phyloP scores from a whole-genome alignment of 495 filamentous ascomycete species.

The Aspergillus taichungensis region DNA sequence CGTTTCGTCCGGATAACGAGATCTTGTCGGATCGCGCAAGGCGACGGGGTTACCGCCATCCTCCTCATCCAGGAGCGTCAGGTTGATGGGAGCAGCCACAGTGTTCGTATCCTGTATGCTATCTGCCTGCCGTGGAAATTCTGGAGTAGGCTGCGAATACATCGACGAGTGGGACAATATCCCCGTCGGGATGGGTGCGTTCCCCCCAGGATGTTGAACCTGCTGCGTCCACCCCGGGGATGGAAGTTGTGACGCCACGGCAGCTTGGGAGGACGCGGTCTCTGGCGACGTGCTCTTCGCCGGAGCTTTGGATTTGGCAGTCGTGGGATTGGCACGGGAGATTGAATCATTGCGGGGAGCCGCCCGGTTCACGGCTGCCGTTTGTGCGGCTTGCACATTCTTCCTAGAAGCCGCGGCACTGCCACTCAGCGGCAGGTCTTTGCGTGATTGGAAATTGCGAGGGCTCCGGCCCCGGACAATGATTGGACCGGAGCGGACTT shows the following conservation, averaged over 20 bases:
- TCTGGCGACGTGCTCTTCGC: slow-evolving; percentile 34
- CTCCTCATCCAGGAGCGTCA: slow-evolving; percentile 73
- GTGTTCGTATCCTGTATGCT: slow-evolving; percentile 20
- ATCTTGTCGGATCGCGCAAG: slow-evolving; percentile 14
- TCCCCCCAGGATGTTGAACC: slow-evolving; percentile 22
- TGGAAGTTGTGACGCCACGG: slow-evolving; percentile 23
- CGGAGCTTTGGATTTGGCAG: slow-evolving; percentile 45
- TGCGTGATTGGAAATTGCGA: slow-evolving; percentile 69
- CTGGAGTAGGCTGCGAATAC: slow-evolving; percentile 48
- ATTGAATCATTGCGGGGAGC: slow-evolving; percentile 37
- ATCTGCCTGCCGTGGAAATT: slow-evolving; percentile 33
- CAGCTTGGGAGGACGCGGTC: slow-evolving; percentile 29
- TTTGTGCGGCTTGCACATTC: slow-evolving; percentile 30
- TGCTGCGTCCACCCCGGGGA: slow-evolving; percentile 32
- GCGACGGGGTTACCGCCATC: slow-evolving; percentile 17
- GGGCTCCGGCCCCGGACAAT: slow-evolving; percentile 73
- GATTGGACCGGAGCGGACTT: slow-evolving; percentile 65
- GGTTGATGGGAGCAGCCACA: slow-evolving; percentile 52
- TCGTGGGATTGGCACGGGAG: slow-evolving; percentile 38
- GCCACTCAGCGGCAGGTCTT: slow-evolving; percentile 65
- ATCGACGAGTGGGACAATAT: slow-evolving; percentile 30
- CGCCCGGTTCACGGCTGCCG: slow-evolving; percentile 32
- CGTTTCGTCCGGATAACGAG: slow-evolving; percentile 19
- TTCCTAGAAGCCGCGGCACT: slow-evolving; percentile 61
- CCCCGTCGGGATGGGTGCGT: slow-evolving; percentile 18